Conservation (phyloP, 768 basidiomycete genomes). For the Boletus patriciae region DNA sequence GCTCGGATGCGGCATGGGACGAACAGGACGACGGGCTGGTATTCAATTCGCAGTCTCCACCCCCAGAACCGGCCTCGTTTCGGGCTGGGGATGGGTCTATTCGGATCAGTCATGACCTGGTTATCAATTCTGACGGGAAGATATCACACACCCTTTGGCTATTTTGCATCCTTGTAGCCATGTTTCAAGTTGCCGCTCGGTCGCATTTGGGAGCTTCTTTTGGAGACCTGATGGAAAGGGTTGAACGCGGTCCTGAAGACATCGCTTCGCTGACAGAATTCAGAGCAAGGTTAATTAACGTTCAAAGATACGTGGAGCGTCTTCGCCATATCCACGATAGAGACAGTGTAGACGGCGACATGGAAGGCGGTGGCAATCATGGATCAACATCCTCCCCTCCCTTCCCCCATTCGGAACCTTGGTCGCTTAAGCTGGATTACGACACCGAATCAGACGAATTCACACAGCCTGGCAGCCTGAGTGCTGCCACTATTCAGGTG, state of each 20-base stretch:
- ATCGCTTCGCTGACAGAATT: slow-evolving; percentile 17
- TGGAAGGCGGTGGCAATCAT: slow-evolving; percentile 22
- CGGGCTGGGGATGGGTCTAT: slow-evolving; percentile 15
- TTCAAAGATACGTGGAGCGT: slow-evolving; percentile 23
- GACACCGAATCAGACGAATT: slow-evolving; percentile 16
- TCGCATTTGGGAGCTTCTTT: slow-evolving; percentile 14
- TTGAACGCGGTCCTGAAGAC: slow-evolving; percentile 13
- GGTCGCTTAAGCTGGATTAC: slow-evolving; percentile 17
- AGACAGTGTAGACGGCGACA: slow-evolving; percentile 17
- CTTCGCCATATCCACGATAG: slow-evolving; percentile 19
- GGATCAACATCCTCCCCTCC: slow-evolving; percentile 21
- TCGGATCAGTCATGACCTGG: slow-evolving; percentile 28
- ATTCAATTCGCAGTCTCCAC: slow-evolving; percentile 27
- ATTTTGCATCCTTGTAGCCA: slow-evolving; percentile 36
- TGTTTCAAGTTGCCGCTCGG: slow-evolving; percentile 13
- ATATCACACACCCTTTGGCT: slow-evolving; percentile 54
- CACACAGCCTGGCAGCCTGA: slow-evolving; percentile 7
- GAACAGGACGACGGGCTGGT: slow-evolving; percentile 25
- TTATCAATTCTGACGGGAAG: slow-evolving; percentile 51
- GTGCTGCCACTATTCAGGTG: not conserved
- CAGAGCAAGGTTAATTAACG: slow-evolving; percentile 26
- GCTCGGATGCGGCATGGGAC: slow-evolving; percentile 27
- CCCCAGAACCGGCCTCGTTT: slow-evolving; percentile 10
- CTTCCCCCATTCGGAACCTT: slow-evolving; percentile 23
- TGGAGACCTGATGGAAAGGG: slow-evolving; percentile 13